These are phyloP conservation scores for Xylariales sp. DNA, from an alignment of 2,329 filamentous ascomycete genomes.

Conservation along the genomic window DNA sequence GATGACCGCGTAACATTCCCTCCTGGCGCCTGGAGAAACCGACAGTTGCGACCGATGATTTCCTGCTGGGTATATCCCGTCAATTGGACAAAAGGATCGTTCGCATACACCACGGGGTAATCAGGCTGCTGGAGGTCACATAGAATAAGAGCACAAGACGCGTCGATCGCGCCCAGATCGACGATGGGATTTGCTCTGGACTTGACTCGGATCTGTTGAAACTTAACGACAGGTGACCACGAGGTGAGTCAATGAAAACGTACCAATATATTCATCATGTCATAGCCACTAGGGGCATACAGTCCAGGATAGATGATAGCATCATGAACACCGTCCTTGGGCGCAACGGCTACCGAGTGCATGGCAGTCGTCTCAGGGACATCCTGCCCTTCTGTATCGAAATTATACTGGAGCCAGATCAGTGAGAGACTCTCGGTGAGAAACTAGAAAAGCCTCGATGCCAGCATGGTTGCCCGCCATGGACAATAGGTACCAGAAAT, in stretches of 20 bases:
- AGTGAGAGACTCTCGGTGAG: conserved; percentile 6
- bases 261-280: conserved; percentile 53
- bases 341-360: conserved; percentile 7
- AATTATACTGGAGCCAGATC: conserved; percentile 14
- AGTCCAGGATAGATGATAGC: conserved; percentile 51
- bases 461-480: neutral
- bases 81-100: conserved; percentile 71
- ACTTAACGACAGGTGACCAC: no score
- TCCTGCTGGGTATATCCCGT: conserved; percentile 75
- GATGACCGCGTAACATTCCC: conserved; percentile 57
- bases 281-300: conserved; percentile 50
- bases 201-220: conserved; percentile 53
- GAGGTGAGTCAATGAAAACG: no score
- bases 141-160: conserved; percentile 78
- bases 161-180: conserved; percentile 75
- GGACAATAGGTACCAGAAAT: conserved; percentile 18
- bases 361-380: conserved; percentile 7
- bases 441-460: neutral
- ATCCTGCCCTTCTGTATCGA: conserved; percentile 4
- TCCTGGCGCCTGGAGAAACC: conserved; percentile 75
- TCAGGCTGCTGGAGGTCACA: conserved; percentile 74
- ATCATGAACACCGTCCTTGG: conserved; percentile 28
- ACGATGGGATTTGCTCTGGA: conserved; percentile 69
- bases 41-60: conserved; percentile 75
- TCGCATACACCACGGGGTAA: conserved; percentile 77